These are phyloP conservation scores for Nepenthes alata DNA, from an alignment of 179 eudicot genomes.

Conservation along the genomic window DNA sequence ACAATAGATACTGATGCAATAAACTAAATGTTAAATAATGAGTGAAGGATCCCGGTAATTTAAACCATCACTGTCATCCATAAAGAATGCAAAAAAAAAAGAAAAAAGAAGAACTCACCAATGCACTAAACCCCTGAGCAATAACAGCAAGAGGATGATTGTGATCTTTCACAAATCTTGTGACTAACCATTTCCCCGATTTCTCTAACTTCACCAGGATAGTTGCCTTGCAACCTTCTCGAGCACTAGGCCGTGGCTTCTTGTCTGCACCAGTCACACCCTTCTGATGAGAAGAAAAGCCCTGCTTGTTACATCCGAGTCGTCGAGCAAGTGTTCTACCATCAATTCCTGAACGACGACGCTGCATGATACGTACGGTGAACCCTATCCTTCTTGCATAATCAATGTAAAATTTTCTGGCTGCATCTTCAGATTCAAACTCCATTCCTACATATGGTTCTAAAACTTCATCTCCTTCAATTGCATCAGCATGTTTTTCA, in stretches of 20 bases:
- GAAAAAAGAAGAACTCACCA: conserved; percentile 2
- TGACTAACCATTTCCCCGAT: conserved; percentile 37
- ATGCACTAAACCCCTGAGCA: conserved; percentile 2
- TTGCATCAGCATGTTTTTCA: background rate
- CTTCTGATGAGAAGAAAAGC: conserved; percentile 18
- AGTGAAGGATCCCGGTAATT: no score
- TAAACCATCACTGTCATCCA: no score
- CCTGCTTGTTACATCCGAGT: conserved; percentile 34
- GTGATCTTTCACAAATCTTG: conserved; percentile 37
- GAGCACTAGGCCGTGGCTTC: conserved; percentile 23
- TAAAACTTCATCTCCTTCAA: conserved; percentile 5
- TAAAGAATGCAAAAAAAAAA: background rate
- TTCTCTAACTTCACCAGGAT: conserved; percentile 35
- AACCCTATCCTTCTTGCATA: conserved; percentile 47
- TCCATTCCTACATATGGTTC: conserved; percentile 43
- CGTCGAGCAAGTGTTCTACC: conserved; percentile 23
- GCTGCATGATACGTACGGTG: conserved; percentile 26
- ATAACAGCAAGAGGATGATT: conserved; percentile 27
- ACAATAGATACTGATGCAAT: no score
- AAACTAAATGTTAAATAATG: no score
- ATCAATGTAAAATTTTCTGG: conserved; percentile 34
- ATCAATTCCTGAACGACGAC: conserved; percentile 28
- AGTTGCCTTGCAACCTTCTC: conserved; percentile 47
- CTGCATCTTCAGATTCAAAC: conserved; percentile 52
- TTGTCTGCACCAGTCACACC: conserved; percentile 6